phyloP scores from a whole-genome alignment of 2,329 filamentous ascomycete species.

The Phoma sp. region DNA sequence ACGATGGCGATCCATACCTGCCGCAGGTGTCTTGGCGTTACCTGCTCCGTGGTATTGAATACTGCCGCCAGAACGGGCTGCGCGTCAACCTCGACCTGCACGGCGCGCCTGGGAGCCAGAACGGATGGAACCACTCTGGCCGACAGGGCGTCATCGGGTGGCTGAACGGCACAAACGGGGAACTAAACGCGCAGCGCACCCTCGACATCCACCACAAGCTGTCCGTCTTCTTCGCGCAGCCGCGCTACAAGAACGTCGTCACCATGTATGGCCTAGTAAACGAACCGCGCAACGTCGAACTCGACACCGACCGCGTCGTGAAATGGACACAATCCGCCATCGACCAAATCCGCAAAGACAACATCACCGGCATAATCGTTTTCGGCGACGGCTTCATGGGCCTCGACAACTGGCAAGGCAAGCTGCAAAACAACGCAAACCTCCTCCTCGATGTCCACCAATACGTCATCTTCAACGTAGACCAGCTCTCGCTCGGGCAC shows the following conservation, averaged over 20 bases:
- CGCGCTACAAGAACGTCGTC: conserved; percentile 89
- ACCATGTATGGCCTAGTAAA: conserved; percentile 94
- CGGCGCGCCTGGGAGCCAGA: conserved; percentile 90
- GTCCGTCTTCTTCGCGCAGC: conserved; percentile 90
- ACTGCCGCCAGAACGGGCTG: conserved; percentile 88
- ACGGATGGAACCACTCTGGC: conserved; percentile 97
- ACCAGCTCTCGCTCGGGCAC: conserved; percentile 83
- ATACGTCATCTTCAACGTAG: conserved; percentile 96
- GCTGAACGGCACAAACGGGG: conserved; percentile 89
- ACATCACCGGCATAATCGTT: conserved; percentile 74
- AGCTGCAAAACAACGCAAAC: conserved; percentile 73
- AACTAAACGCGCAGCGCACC: conserved; percentile 78
- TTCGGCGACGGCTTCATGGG: conserved; percentile 97
- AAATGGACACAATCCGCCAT: conserved; percentile 81
- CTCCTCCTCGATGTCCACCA: conserved; percentile 96
- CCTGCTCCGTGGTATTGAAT: conserved; percentile 90
- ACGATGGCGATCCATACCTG: conserved; percentile 87
- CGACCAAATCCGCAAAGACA: conserved; percentile 76
- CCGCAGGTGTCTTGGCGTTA: conserved; percentile 91
- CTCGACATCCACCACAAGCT: conserved; percentile 87
- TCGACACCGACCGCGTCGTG: conserved; percentile 72
- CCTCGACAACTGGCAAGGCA: conserved; percentile 86
- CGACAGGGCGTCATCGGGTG: conserved; percentile 81
- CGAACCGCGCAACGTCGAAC: conserved; percentile 81
- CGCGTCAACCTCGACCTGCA: conserved; percentile 94